phyloP scores from a whole-genome alignment of 345 rosid genomes.

The Odontarrhena argentea region DNA sequence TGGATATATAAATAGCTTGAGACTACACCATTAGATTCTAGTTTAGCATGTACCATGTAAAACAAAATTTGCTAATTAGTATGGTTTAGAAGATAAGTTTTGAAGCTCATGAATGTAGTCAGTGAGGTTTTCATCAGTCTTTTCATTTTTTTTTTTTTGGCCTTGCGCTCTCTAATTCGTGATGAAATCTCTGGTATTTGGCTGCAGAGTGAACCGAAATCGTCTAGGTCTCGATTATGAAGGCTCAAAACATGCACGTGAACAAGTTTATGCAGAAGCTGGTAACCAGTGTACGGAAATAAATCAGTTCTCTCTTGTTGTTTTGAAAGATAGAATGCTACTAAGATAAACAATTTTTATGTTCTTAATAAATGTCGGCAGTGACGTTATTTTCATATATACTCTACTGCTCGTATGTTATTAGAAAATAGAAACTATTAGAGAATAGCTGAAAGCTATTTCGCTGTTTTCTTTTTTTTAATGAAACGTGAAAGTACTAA shows the following conservation, averaged over 20 bases:
- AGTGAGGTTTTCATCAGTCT: neutral
- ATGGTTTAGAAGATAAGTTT: neutral
- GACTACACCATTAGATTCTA: neutral
- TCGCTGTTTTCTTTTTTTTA: too few relatives aligned
- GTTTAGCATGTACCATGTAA: conserved; percentile 4
- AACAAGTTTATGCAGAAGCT: conserved; percentile 14
- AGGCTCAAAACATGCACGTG: conserved; percentile 13
- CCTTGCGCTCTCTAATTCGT: neutral
- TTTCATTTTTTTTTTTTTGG: neutral
- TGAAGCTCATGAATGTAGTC: neutral
- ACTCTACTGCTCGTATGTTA: too few relatives aligned
- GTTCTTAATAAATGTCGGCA: conserved; percentile 12
- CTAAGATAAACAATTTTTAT: neutral
- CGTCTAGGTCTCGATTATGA: conserved; percentile 36
- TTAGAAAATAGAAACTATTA: neutral
- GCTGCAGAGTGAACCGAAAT: conserved; percentile 39
- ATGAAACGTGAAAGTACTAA: too few relatives aligned
- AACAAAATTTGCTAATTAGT: neutral
- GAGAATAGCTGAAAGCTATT: too few relatives aligned
- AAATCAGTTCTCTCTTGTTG: conserved; percentile 28
- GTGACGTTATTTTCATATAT: neutral
- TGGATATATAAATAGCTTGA: neutral
- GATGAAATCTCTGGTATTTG: conserved; percentile 3
- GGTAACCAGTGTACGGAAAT: conserved; percentile 25
- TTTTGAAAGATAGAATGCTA: conserved; percentile 11